Base-by-base conservation (phyloP, 139 green algal species). In the Chlamydomonas schloesseri region DNA sequence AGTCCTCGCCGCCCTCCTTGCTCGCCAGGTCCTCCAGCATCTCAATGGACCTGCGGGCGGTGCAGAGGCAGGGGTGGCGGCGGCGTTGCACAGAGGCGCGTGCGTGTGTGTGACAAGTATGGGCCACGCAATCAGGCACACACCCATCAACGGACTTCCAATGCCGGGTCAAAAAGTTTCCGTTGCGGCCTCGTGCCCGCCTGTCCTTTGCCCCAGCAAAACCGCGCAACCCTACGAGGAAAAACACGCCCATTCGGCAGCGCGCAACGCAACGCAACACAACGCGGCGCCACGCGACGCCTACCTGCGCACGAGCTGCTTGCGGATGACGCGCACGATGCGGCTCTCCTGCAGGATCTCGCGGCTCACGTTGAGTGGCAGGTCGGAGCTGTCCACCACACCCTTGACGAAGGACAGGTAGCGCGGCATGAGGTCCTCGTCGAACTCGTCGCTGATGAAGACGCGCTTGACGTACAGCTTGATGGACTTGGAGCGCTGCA, bases 361-460 rank as follows among this genome's bases (percentile, higher is more conserved):
- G 57, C 98, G 94, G 10, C 93, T 98, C 6, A 99, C 98, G 87
- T 99, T 99, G 55, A 99, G 96, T 4, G 98, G 98, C 85, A 99
- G 94, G 93, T 99, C 98, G 55, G 93, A 94, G 70, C 91, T 97
- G 94, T 99, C 98, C 2, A 99, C 96, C 21, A 99, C 92, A 75
- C 97, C 97, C 92, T 88, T 88, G 29, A 88, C 71, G 88, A 99
- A 99, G 68, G 55, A 91, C 37, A 98, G 88, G 91, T 97, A 99
- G 67, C 97, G 93, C 0, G 98, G 98, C 91, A 99, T 94, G 46
- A 99, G 92, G 83, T 98, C 93, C 86, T 98, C 97, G 89, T 99
- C 96, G 90, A 99, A 99, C 91, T 99, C 95, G 80, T 99, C 97
- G 29, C 79, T 94, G 92, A 99, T 99, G 96, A 99, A 99, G 26